Evolutionary conservation across 805 yeast genomes (phyloP).

Genomic region (Lipomyces mesembrius): DNA sequence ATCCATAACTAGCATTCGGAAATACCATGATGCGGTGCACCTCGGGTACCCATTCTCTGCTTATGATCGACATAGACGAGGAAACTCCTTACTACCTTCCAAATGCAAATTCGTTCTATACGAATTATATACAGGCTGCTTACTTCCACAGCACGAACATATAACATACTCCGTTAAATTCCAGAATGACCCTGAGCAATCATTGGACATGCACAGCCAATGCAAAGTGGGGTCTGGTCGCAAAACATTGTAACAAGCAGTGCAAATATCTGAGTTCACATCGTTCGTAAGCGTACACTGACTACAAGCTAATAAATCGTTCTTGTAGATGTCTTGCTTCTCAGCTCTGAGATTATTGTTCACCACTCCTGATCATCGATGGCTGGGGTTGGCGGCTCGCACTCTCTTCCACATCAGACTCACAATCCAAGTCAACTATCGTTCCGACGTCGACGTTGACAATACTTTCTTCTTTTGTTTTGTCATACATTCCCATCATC

Average conservation of each 20-base stretch:
- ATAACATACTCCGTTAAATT: neutral
- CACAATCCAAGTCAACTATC: neutral
- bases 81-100: no score
- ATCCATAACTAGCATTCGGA: no score
- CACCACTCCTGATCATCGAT: neutral
- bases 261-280: neutral
- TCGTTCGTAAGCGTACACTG: constrained; percentile 5
- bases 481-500: constrained; percentile 24
- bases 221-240: neutral
- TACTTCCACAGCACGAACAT: constrained; percentile 6
- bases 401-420: neutral
- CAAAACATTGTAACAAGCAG: neutral
- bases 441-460: constrained; percentile 8
- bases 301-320: neutral
- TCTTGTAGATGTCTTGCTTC: neutral
- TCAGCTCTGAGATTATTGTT: neutral
- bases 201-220: neutral
- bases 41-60: neutral
- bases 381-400: constrained; percentile 1
- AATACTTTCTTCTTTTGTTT: constrained; percentile 10
- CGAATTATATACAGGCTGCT: neutral
- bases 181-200: constrained; percentile 5
- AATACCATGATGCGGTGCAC: no score
- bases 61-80: neutral
- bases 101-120: neutral